Percentiles rank a stretch among this genome's conserved stretches.
Evolutionary conservation across 169 alveolate species (phyloP).

Genomic region (Besnoitia besnoiti): DNA sequence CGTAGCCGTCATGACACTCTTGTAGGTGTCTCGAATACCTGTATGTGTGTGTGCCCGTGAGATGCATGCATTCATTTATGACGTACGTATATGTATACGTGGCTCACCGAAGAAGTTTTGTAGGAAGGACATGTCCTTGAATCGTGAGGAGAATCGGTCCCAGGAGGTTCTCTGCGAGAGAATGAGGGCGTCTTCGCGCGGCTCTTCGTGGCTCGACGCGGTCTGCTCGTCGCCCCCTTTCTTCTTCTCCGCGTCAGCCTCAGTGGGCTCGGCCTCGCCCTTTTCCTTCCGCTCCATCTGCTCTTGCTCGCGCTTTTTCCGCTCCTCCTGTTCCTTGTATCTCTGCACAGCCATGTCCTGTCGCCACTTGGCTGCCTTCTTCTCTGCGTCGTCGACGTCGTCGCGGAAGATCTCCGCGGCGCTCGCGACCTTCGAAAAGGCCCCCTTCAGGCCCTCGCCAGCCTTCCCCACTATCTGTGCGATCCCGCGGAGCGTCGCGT

Average conservation of each 20-base stretch:
- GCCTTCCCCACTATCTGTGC: background rate
- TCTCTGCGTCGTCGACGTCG: constrained; percentile 60
- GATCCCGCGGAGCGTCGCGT: background rate
- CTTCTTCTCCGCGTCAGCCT: background rate
- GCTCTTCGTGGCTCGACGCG: constrained; percentile 39
- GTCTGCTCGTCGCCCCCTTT: constrained; percentile 39
- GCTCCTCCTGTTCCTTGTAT: constrained; percentile 68
- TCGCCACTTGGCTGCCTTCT: constrained; percentile 75
- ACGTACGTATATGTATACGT: too few species aligned
- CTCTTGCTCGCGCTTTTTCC: constrained; percentile 40
- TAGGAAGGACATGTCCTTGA: constrained; percentile 89
- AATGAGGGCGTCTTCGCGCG: constrained; percentile 68
- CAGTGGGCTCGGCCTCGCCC: constrained; percentile 42
- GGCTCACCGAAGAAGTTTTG: constrained; percentile 82
- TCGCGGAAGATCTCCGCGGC: constrained; percentile 37
- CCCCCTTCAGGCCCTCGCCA: background rate
- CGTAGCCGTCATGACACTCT: background rate
- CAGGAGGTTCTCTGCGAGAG: constrained; percentile 74
- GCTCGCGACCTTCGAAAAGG: constrained; percentile 1
- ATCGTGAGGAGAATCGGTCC: constrained; percentile 81
- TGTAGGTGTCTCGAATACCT: too few species aligned
- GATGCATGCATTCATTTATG: too few species aligned
- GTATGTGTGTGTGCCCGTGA: too few species aligned
- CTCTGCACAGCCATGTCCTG: constrained; percentile 76
- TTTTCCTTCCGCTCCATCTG: constrained; percentile 23